Conservation (phyloP, 768 basidiomycete genomes). For the Lepiota venenata region DNA sequence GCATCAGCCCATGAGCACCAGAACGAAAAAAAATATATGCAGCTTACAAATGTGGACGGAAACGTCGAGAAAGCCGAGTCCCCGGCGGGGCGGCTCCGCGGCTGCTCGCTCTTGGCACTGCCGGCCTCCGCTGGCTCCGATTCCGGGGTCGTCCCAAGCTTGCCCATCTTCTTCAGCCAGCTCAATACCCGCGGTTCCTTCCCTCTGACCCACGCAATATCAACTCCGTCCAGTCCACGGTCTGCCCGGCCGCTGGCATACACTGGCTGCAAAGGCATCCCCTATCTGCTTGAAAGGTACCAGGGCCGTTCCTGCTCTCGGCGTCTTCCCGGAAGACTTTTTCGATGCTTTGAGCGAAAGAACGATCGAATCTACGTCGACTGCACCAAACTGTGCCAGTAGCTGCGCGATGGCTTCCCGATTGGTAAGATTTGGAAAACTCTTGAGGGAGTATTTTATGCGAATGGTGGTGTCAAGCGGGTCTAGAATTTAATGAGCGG, state of each 20-base stretch:
- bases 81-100: constrained; percentile 31
- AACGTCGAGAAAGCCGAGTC: constrained; percentile 59
- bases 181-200: constrained; percentile 69
- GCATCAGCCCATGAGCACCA: constrained; percentile 8
- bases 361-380: constrained; percentile 64
- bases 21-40: background rate
- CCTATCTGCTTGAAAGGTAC: constrained; percentile 76
- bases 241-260: constrained; percentile 53
- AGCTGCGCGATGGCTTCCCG: constrained; percentile 44
- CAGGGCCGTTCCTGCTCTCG: constrained; percentile 66
- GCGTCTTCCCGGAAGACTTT: constrained; percentile 43
- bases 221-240: constrained; percentile 55
- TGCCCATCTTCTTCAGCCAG: constrained; percentile 73
- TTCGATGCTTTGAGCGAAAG: constrained; percentile 62
- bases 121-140: background rate
- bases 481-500: constrained; percentile 30
- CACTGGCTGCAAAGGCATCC: constrained; percentile 73
- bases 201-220: constrained; percentile 71
- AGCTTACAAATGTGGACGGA: constrained; percentile 52
- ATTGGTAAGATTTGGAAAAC: constrained; percentile 55
- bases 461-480: constrained; percentile 73
- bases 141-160: constrained; percentile 27
- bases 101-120: constrained; percentile 8
- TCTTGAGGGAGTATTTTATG: constrained; percentile 61
- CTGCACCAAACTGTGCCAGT: constrained; percentile 57